A percentile compares a stretch with the other conserved stretches of the same genome.
Conservation (phyloP, 1,284 basidiomycete species). For the Heimioporus retisporus region DNA sequence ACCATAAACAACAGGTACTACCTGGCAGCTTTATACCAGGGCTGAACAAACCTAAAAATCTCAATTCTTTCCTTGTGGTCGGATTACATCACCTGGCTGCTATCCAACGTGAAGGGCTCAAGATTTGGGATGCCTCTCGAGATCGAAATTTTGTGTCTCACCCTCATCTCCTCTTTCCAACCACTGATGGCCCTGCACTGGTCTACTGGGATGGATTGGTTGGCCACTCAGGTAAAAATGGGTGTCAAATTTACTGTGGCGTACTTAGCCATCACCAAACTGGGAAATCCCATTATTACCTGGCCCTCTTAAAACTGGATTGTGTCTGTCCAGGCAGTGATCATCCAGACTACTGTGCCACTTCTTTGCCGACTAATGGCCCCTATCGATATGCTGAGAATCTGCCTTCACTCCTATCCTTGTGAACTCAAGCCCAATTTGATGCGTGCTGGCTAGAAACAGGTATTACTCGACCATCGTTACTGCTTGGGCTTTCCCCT, state of each 20-base stretch:
- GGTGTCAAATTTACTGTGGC: slow-evolving; percentile 3
- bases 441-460: not conserved
- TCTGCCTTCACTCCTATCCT: too few relatives aligned
- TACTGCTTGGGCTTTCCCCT: not conserved
- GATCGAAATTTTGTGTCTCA: not conserved
- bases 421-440: too few relatives aligned
- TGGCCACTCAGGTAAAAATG: slow-evolving; percentile 4
- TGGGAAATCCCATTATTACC: not conserved
- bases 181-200: not conserved
- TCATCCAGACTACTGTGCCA: not conserved
- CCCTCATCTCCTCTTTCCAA: not conserved
- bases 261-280: not conserved
- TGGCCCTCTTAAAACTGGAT: not conserved
- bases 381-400: too few relatives aligned
- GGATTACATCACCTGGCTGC: slow-evolving; percentile 5
- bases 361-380: not conserved
- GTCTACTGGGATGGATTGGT: slow-evolving; percentile 3
- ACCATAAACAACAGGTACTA: not conserved
- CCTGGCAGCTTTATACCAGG: slow-evolving; percentile 9
- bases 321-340: not conserved
- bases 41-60: not conserved
- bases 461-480: not conserved
- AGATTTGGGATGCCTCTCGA: not conserved
- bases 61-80: slow-evolving; percentile 8
- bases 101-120: not conserved